Evolutionary conservation across 805 yeast genomes (phyloP).

Genomic region (Jamesozyma jinghongensis): DNA sequence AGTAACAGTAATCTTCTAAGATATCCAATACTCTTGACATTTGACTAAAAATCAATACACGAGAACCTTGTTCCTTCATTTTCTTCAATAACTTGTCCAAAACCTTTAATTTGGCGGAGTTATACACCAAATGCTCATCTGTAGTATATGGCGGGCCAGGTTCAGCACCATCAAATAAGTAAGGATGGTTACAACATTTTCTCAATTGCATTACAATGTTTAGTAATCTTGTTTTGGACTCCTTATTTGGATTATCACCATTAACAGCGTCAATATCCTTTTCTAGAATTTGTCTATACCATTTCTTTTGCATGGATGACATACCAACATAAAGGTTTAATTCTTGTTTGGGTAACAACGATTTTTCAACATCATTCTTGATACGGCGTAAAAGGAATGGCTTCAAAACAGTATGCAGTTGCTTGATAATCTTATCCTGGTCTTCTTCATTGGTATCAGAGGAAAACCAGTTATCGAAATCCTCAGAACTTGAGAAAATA

Average conservation of each 20-base stretch:
- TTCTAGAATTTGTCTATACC: slow-evolving; percentile 71
- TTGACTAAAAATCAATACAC: slow-evolving; percentile 73
- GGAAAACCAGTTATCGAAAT: slow-evolving; percentile 70
- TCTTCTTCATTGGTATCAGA: slow-evolving; percentile 32
- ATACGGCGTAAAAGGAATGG: slow-evolving; percentile 72
- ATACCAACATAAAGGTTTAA: slow-evolving; percentile 65
- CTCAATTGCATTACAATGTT: slow-evolving; percentile 80
- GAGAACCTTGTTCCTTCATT: slow-evolving; percentile 58
- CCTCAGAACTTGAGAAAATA: slow-evolving; percentile 64
- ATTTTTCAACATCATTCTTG: slow-evolving; percentile 70
- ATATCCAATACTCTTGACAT: slow-evolving; percentile 79
- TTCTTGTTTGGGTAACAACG: slow-evolving; percentile 67
- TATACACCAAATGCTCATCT: slow-evolving; percentile 70
- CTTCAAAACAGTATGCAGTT: slow-evolving; percentile 63
- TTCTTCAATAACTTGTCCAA: slow-evolving; percentile 58
- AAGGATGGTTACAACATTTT: slow-evolving; percentile 81
- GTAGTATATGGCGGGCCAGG: slow-evolving; percentile 86
- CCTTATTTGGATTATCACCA: slow-evolving; percentile 65
- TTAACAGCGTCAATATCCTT: slow-evolving; percentile 79
- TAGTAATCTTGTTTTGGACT: slow-evolving; percentile 63
- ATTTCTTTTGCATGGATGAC: slow-evolving; percentile 66
- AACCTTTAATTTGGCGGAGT: slow-evolving; percentile 63
- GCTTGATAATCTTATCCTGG: slow-evolving; percentile 50
- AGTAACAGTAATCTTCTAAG: slow-evolving; percentile 66
- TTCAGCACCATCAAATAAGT: slow-evolving; percentile 78